These are phyloP conservation scores for Emmonsiellopsis sp. DNA, from an alignment of 2,329 filamentous ascomycete genomes.

Conservation along the genomic window DNA sequence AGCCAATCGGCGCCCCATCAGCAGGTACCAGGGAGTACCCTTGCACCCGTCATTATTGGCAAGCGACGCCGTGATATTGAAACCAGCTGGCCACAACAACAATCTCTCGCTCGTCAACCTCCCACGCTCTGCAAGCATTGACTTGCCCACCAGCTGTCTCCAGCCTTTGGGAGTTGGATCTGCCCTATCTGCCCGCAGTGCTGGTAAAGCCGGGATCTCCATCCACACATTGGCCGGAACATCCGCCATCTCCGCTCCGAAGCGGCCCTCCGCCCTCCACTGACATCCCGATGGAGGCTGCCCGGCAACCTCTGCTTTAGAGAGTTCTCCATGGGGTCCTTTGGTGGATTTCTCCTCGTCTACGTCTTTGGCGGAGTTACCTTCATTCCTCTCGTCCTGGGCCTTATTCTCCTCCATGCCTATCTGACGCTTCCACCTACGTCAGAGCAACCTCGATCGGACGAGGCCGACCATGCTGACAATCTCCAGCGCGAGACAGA, in stretches of 20 bases:
- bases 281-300: conserved; percentile 22
- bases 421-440: conserved; percentile 55
- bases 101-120: neutral
- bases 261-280: conserved; percentile 10
- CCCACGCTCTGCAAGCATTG: neutral
- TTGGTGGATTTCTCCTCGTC: conserved; percentile 54
- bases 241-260: neutral
- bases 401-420: conserved; percentile 53
- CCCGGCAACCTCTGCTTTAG: conserved; percentile 21
- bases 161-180: neutral
- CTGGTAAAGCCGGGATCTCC: neutral
- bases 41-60: neutral
- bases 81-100: neutral
- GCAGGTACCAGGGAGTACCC: neutral
- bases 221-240: neutral
- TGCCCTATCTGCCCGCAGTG: neutral
- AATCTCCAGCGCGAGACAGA: conserved; percentile 48
- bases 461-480: conserved; percentile 8
- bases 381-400: conserved; percentile 65
- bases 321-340: conserved; percentile 32
- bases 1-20: neutral
- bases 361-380: conserved; percentile 84
- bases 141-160: neutral
- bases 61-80: neutral
- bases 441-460: neutral